These are phyloP conservation scores for Aureobasidium sp. DNA, from an alignment of 2,329 filamentous ascomycete genomes.

Conservation along the genomic window DNA sequence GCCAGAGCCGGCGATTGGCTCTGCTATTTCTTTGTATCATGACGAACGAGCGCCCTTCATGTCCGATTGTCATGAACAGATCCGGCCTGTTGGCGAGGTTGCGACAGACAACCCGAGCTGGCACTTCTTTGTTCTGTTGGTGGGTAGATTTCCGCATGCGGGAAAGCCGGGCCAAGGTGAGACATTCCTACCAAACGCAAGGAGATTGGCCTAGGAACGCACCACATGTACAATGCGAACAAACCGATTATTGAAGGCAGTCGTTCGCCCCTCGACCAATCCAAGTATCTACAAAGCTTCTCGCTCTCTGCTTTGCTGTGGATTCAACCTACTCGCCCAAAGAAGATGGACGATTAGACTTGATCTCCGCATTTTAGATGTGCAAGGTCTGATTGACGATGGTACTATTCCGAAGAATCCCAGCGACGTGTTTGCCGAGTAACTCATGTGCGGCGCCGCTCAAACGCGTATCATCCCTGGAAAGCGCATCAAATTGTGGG, in stretches of 20 bases:
- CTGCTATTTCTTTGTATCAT: conserved; percentile 12
- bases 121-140: conserved; percentile 28
- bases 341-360: background rate
- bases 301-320: background rate
- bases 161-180: conserved; percentile 22
- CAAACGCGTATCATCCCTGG: conserved; percentile 13
- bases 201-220: conserved; percentile 23
- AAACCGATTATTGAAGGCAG: conserved; percentile 17
- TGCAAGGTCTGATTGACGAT: background rate
- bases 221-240: conserved; percentile 20
- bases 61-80: conserved; percentile 13
- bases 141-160: conserved; percentile 24
- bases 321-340: background rate
- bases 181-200: conserved; percentile 27
- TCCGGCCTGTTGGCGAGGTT: conserved; percentile 2
- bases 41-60: conserved; percentile 5
- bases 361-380: background rate
- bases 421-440: conserved; percentile 9
- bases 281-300: background rate
- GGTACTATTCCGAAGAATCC: background rate
- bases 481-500: background rate
- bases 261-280: background rate
- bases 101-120: conserved; percentile 12
- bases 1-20: conserved; percentile 6
- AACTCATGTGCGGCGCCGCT: conserved; percentile 12